Evolutionary conservation across 495 filamentous ascomycete genomes (phyloP), one percentile per base, ranked within the genome.

Genomic region (Aspergillus funiculosus): DNA sequence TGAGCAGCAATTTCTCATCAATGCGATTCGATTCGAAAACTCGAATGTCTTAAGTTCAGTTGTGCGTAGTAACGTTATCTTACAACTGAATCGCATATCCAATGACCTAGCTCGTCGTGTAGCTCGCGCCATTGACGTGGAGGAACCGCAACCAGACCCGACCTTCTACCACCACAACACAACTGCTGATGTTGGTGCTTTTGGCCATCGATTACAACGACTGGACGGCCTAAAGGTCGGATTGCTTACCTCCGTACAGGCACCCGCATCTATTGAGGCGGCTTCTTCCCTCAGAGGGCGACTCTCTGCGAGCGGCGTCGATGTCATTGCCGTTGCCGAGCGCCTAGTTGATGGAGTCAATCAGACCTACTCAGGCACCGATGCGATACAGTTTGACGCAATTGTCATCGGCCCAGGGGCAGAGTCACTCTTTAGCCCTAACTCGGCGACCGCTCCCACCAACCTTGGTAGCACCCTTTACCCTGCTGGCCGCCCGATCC

Each of bases 1-100:
- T 0, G 86, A 89, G 55, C 77, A 88, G 58, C 86, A 90, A 57
- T 83, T 87, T 61, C 58, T 87, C 45, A 73, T 90, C 63, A 83
- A 90, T 63, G 85, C 83, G 1, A 79, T 87, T 46, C 82, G 86
- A 20, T 90, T 89, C 63, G 85, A 90, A 60, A 66, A 72, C 5
- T 73, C 77, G 6, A 75, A 84, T 28, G 49, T 88, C 30, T 61
- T 71, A 43, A 82, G 75, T 37, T 34, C 52, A 1, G 51, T 67
- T 18, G 82, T 89, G 11, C 54, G 60, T 20, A 39, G 62, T 41
- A 86, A 86, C 49, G 77, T 83, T 1, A 69, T 88, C 17, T 64
- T 71, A 15, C 86, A 89, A 48, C 72, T 90, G 10, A 90, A 89
- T 69, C 71, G 70, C 13, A 73, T 89, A 39, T 76, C 73, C 60